A percentile compares a stretch with the other conserved stretches of the same genome.
Conservation (phyloP, 106 monocot species). For the Dioscorea alata region DNA sequence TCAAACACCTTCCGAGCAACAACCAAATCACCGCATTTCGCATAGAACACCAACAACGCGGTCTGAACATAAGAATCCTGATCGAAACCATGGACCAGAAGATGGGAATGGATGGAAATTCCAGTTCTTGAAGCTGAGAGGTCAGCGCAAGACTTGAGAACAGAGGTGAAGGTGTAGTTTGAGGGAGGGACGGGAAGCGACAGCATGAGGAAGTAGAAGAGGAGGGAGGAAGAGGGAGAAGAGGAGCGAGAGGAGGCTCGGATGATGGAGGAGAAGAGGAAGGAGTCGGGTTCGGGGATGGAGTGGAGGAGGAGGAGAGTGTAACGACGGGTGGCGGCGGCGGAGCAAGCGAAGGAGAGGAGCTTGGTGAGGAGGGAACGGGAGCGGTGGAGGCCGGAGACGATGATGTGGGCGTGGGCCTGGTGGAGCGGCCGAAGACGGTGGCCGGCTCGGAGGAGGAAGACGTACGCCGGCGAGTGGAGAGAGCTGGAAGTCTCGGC, state of each 20-base stretch:
- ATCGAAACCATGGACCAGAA: constrained; percentile 20
- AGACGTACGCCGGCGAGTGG: constrained; percentile 22
- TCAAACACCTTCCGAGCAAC: constrained; percentile 44
- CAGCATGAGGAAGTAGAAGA: constrained; percentile 39
- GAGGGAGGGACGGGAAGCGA: constrained; percentile 14
- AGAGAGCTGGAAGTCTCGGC: not conserved
- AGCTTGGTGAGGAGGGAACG: constrained; percentile 57
- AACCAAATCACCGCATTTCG: constrained; percentile 26
- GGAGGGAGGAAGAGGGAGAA: constrained; percentile 19
- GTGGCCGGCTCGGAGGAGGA: constrained; percentile 35
- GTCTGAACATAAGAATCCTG: constrained; percentile 37
- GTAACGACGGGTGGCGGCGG: constrained; percentile 25
- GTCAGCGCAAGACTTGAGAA: constrained; percentile 43
- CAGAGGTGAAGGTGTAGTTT: constrained; percentile 53
- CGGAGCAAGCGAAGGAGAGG: constrained; percentile 26
- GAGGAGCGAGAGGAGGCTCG: constrained; percentile 22
- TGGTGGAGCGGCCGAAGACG: constrained; percentile 38
- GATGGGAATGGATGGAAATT: constrained; percentile 28
- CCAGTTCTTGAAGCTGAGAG: constrained; percentile 20
- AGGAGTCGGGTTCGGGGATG: constrained; percentile 38
- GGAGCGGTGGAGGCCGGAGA: constrained; percentile 28
- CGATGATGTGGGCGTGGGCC: constrained; percentile 41
- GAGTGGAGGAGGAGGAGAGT: constrained; percentile 21
- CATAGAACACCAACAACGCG: constrained; percentile 38
- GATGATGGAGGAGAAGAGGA: constrained; percentile 55